phyloP scores from a whole-genome alignment of 139 green algal species.

The Coelastrella sp. region DNA sequence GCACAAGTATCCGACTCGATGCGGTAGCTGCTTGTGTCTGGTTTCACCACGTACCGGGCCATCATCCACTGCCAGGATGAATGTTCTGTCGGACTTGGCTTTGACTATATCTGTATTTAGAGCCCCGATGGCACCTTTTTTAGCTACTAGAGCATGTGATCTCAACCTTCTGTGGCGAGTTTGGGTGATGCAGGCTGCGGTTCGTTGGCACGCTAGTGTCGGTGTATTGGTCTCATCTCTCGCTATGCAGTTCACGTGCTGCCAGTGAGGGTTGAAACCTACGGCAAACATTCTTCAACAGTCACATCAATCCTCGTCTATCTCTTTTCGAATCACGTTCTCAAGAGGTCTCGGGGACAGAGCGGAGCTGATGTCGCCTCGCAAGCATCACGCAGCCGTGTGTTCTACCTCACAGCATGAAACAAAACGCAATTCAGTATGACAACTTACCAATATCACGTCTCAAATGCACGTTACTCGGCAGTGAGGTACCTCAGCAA shows the following conservation, averaged over 20 bases:
- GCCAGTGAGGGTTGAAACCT: not conserved
- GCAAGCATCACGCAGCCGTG: no score
- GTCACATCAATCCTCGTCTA: not conserved
- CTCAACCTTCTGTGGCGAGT: not conserved
- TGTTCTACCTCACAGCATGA: no score
- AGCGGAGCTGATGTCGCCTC: no score
- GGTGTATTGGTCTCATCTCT: not conserved
- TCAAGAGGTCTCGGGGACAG: no score
- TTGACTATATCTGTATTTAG: no score
- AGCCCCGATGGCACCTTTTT: not conserved
- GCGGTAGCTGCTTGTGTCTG: not conserved
- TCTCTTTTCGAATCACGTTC: no score
- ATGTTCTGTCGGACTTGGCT: no score
- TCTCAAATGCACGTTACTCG: no score
- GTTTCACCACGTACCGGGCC: not conserved
- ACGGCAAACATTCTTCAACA: not conserved
- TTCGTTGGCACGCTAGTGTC: not conserved
- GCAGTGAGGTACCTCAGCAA: no score
- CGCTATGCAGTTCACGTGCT: not conserved
- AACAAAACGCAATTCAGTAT: no score
- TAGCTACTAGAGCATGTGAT: not conserved
- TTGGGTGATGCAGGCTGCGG: not conserved
- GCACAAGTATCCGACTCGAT: not conserved
- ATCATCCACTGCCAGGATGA: slow-evolving; percentile 40
- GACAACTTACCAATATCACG: no score